These are phyloP conservation scores for Suhomyces canberraensis DNA, from an alignment of 805 yeast genomes.

Conservation along the genomic window DNA sequence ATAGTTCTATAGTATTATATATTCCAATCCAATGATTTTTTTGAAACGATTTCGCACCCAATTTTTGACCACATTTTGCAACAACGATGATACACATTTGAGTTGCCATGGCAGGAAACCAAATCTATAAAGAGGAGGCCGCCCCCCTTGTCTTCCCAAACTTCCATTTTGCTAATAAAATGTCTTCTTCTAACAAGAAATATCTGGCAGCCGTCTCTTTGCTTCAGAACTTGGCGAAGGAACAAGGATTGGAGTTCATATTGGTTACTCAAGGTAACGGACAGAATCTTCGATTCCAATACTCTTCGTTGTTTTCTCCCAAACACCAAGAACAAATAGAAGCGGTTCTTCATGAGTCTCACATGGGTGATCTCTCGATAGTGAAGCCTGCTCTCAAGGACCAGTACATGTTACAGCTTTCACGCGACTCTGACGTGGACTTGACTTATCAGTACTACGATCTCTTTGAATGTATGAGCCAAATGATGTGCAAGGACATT, in stretches of 20 bases:
- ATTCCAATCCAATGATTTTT: neutral
- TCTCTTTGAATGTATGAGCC: slow-evolving; percentile 19
- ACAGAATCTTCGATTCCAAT: neutral
- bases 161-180: too few species aligned
- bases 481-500: slow-evolving; percentile 49
- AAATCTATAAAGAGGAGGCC: neutral
- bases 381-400: slow-evolving; percentile 1
- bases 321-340: neutral
- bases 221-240: neutral
- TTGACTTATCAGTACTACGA: slow-evolving; percentile 14
- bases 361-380: neutral
- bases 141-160: too few species aligned
- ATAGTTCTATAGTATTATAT: neutral
- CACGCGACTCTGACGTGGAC: neutral
- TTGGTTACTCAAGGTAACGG: neutral
- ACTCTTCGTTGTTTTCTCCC: neutral
- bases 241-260: neutral
- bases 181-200: too few species aligned
- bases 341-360: neutral
- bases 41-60: slow-evolving; percentile 3
- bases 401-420: neutral
- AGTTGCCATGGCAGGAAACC: neutral
- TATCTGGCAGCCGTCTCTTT: too few species aligned
- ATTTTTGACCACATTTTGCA: neutral
- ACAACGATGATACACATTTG: neutral